Conservation (phyloP, 352 stramenopile species). For the Phytophthora citrophthora region DNA sequence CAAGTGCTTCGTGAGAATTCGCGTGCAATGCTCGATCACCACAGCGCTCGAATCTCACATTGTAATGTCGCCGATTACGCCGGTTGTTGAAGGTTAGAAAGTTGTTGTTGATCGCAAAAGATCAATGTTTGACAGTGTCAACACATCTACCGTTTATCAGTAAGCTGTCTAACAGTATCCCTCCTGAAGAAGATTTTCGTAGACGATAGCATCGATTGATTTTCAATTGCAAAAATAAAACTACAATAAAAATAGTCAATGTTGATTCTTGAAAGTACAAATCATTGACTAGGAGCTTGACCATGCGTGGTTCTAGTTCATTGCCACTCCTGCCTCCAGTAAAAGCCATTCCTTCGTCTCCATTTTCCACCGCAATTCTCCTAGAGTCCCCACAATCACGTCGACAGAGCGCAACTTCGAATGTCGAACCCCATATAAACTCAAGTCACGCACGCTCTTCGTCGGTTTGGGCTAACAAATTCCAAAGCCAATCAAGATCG, state of each 20-base stretch:
- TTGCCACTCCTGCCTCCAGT: conserved; percentile 20
- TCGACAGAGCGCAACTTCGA: background rate
- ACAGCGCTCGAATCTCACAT: background rate
- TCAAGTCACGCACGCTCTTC: conserved; percentile 13
- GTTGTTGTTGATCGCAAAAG: conserved; percentile 14
- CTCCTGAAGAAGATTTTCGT: no score
- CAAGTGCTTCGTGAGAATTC: conserved; percentile 5
- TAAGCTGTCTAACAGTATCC: no score
- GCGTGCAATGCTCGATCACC: background rate
- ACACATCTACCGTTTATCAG: no score
- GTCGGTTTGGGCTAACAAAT: conserved; percentile 28
- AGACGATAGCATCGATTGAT: no score
- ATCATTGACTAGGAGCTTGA: background rate
- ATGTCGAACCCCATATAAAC: background rate
- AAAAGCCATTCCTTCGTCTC: conserved; percentile 3
- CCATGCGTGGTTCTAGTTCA: conserved; percentile 18
- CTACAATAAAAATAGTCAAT: no score
- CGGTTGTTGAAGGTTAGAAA: conserved; percentile 5
- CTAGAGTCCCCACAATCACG: background rate
- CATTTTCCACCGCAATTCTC: conserved; percentile 20
- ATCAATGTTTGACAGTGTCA: background rate
- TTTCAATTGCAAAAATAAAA: no score
- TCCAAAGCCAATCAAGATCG: conserved; percentile 38
- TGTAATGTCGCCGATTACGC: conserved; percentile 8
- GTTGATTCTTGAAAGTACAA: no score